Evolutionary conservation across 345 rosid species (phyloP), one percentile per base, ranked within the genome.

Genomic region (Salix dunnii): DNA sequence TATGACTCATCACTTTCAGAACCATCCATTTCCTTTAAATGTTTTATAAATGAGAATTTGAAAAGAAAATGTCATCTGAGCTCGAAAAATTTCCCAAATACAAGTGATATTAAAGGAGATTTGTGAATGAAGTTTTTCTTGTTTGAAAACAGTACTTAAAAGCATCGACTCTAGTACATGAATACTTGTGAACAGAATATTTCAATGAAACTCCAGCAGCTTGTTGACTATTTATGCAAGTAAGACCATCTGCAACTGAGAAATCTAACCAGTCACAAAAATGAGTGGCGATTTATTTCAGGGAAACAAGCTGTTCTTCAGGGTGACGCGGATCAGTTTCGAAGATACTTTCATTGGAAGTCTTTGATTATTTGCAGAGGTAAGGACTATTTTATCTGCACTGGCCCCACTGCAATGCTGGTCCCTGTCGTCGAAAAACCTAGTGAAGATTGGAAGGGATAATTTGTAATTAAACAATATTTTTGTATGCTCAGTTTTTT

Each of bases 361-460:
- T 71, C 91, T 90, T 1, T 91, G 93, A 28, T 85, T 89, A 20
- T 69, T 81, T 71, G 80, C 87, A 12, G 90, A 91, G 33, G 97
- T 25, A 84, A 82, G 75, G 89, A 89, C 12, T 81, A 90, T 73
- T 92, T 91, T 72, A 81, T 88, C 77, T 91, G 97, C 87, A 92
- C 97, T 0, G 97, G 98, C 61, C 97, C 95, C 28, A 90, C 90
- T 23, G 82, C 97, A 21, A 85, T 90, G 88, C 82, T 95, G 28
- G 97, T 92, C 25, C 97, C 97, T 14, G 83, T 84, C 31, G 86
- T 84, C 40, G 75, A 92, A 9, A 79, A 86, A 23, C 88, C 96
- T 3, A 94, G 91, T 21, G 92, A 88, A 74, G 75, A 78, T 1
- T 91, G 97, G 97, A 92, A 84, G 82, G 99, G 99, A 95, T 78